phyloP scores from a whole-genome alignment of 305 asterid species.

The Petunia hybrid region DNA sequence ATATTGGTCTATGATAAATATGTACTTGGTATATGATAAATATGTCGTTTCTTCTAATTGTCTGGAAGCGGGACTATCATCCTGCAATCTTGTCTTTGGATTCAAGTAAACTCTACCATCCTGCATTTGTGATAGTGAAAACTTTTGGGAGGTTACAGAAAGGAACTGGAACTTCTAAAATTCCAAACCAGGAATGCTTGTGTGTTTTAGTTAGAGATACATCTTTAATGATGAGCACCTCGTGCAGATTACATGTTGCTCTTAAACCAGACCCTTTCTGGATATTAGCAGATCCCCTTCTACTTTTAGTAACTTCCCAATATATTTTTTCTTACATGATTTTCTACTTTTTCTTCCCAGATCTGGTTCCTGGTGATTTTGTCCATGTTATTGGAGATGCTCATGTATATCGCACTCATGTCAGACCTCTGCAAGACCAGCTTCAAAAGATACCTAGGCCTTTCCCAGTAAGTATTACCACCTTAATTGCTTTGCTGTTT shows the following conservation, averaged over 20 bases:
- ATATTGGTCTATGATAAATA: background rate
- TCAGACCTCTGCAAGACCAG: conserved; percentile 80
- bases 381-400: conserved; percentile 88
- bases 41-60: background rate
- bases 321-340: background rate
- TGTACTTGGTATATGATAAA: no score
- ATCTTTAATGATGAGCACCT: no score
- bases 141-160: background rate
- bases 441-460: conserved; percentile 79
- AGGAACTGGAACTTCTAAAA: background rate
- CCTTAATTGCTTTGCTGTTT: background rate
- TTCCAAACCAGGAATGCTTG: background rate
- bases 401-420: conserved; percentile 79
- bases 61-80: no score
- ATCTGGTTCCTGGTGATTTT: conserved; percentile 84
- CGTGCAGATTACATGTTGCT: no score
- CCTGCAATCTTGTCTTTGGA: background rate
- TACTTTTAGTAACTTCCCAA: background rate
- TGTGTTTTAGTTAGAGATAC: background rate
- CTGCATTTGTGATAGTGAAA: background rate
- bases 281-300: no score
- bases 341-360: conserved; percentile 43
- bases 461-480: conserved; percentile 68
- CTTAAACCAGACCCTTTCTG: no score
- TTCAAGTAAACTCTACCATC: background rate